phyloP scores from a whole-genome alignment of 495 filamentous ascomycete species.

The Tuber aestivum region DNA sequence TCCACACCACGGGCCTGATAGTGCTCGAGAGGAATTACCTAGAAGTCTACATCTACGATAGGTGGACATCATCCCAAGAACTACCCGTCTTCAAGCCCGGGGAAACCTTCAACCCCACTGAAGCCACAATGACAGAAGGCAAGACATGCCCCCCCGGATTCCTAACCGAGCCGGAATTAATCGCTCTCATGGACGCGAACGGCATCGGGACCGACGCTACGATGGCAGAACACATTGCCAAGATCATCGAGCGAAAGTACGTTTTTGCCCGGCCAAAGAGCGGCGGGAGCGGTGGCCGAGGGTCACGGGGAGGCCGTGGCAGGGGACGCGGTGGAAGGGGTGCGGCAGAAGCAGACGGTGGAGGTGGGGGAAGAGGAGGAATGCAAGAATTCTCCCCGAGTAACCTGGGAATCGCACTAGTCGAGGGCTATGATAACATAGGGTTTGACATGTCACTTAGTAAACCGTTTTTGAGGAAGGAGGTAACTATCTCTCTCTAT shows the following conservation, averaged over 20 bases:
- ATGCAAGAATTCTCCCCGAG: slow-evolving; percentile 87
- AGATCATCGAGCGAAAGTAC: slow-evolving; percentile 85
- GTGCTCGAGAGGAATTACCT: slow-evolving; percentile 88
- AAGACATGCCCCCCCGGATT: slow-evolving; percentile 78
- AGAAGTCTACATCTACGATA: slow-evolving; percentile 92
- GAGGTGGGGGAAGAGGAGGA: slow-evolving; percentile 47
- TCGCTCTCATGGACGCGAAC: slow-evolving; percentile 96
- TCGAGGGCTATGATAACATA: slow-evolving; percentile 89
- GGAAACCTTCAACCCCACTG: slow-evolving; percentile 79
- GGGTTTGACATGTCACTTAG: slow-evolving; percentile 82
- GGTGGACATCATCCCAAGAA: slow-evolving; percentile 80
- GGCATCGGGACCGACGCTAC: slow-evolving; percentile 97
- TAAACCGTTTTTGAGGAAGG: slow-evolving; percentile 95
- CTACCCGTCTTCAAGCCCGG: slow-evolving; percentile 70
- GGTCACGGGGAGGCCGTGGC: slow-evolving; percentile 44
- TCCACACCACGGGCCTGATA: slow-evolving; percentile 72
- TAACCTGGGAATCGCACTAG: slow-evolving; percentile 77
- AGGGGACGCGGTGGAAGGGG: slow-evolving; percentile 48
- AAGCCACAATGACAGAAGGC: slow-evolving; percentile 81
- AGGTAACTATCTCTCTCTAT: slow-evolving; percentile 43
- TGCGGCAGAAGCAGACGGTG: slow-evolving; percentile 46
- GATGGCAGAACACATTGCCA: slow-evolving; percentile 97
- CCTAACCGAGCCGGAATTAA: slow-evolving; percentile 92
- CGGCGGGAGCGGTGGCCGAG: slow-evolving; percentile 46
- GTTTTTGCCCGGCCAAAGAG: slow-evolving; percentile 59